Conservation (phyloP, 208 protist genomes). For the Lotmaria passim region DNA sequence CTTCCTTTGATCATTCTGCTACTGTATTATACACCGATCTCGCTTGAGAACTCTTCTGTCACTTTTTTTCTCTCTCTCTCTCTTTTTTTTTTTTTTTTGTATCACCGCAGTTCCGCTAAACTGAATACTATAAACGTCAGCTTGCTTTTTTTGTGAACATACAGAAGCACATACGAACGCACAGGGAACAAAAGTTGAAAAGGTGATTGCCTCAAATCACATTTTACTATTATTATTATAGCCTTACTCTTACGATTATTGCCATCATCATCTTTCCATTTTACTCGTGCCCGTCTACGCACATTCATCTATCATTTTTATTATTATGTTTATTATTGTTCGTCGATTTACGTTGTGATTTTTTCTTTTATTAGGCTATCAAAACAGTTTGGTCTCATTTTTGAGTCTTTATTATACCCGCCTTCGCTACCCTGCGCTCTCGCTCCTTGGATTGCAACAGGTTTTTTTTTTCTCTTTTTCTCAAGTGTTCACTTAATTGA, state of each 20-base stretch:
- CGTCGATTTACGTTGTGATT: background rate
- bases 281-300: background rate
- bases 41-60: background rate
- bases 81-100: background rate
- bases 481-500: background rate
- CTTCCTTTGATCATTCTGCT: background rate
- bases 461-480: conserved; percentile 20
- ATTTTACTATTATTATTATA: no score
- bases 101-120: background rate
- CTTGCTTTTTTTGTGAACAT: no score
- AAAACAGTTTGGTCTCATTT: conserved; percentile 13
- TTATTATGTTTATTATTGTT: conserved; percentile 6
- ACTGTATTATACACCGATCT: background rate
- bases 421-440: no score
- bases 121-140: background rate
- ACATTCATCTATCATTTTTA: background rate
- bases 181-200: no score
- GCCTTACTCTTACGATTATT: no score
- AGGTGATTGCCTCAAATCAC: no score
- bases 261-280: no score
- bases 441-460: no score
- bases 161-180: no score
- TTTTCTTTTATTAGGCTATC: no score
- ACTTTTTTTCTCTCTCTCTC: background rate
- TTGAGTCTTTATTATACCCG: background rate